Evolutionary conservation across 306 rosid species (phyloP).

Genomic region (Prunus davidiana): DNA sequence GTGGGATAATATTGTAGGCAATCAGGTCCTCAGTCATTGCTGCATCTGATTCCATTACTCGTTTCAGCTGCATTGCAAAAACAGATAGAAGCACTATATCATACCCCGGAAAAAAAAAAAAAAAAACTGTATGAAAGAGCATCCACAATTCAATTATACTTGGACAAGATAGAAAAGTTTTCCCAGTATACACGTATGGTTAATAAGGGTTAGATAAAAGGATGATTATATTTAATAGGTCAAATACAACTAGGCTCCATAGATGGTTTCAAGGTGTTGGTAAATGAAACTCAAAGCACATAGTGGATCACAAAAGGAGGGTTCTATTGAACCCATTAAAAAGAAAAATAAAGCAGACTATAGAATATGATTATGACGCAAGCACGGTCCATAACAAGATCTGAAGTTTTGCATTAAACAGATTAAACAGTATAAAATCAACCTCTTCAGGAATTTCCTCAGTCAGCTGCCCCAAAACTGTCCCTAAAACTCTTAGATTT

Average conservation of each 20-base stretch:
- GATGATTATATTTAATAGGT: no score
- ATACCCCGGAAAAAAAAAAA: no score
- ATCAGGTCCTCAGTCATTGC: constrained; percentile 84
- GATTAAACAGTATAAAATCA: constrained; percentile 23
- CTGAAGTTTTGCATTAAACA: not conserved
- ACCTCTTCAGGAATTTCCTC: constrained; percentile 92
- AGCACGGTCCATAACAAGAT: not conserved
- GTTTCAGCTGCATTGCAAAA: constrained; percentile 57
- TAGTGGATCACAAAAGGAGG: no score
- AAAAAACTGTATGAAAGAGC: not conserved
- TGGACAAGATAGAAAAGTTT: no score
- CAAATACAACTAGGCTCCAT: no score
- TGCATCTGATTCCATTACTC: constrained; percentile 79
- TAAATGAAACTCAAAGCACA: no score
- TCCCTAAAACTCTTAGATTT: constrained; percentile 76
- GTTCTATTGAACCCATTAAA: no score
- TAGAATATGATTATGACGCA: not conserved
- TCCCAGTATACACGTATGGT: no score
- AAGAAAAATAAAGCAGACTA: not conserved
- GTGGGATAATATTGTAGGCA: constrained; percentile 86
- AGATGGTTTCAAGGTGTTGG: no score
- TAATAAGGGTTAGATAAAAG: no score
- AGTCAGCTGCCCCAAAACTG: constrained; percentile 71
- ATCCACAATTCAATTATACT: not conserved
- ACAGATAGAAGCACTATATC: not conserved